Conservation (phyloP, 1,139 yeast species). For the Geotrichum klebahnii region DNA sequence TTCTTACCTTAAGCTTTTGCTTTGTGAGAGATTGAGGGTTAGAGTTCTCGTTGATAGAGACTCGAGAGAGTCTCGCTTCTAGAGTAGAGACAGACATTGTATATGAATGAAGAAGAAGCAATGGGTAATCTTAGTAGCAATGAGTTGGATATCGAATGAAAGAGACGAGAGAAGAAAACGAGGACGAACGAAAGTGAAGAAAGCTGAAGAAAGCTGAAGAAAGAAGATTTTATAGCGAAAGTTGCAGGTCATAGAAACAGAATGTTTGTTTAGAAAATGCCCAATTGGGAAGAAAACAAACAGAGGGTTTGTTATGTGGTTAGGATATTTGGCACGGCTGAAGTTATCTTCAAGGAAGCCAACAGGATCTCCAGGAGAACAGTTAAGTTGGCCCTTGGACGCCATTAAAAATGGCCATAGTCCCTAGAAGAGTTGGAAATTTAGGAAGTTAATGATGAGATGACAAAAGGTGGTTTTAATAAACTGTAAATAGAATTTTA, state of each 20-base stretch:
- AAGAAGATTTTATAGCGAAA: background rate
- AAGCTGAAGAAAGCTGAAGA: background rate
- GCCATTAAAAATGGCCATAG: background rate
- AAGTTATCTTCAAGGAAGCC: background rate
- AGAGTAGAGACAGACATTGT: conserved; percentile 26
- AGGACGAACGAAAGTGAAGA: no score
- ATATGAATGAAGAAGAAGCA: background rate
- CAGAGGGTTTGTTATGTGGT: background rate
- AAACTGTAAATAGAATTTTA: no score
- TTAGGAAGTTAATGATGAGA: no score
- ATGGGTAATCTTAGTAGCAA: no score
- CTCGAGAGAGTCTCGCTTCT: conserved; percentile 29
- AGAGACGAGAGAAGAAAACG: no score
- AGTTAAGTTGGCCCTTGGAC: no score
- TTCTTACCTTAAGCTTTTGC: conserved; percentile 21
- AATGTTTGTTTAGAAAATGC: conserved; percentile 8
- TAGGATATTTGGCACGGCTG: conserved; percentile 4
- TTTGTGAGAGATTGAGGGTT: conserved; percentile 23
- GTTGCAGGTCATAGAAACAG: background rate
- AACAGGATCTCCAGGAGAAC: background rate
- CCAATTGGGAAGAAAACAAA: conserved; percentile 10
- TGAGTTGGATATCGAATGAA: background rate
- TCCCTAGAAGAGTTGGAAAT: no score
- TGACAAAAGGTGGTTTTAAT: no score
- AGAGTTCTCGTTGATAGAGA: conserved; percentile 31